Evolutionary conservation across 768 basidiomycete species (phyloP), one percentile per base, ranked within the genome.

Genomic region (Coprinellus micaceus): DNA sequence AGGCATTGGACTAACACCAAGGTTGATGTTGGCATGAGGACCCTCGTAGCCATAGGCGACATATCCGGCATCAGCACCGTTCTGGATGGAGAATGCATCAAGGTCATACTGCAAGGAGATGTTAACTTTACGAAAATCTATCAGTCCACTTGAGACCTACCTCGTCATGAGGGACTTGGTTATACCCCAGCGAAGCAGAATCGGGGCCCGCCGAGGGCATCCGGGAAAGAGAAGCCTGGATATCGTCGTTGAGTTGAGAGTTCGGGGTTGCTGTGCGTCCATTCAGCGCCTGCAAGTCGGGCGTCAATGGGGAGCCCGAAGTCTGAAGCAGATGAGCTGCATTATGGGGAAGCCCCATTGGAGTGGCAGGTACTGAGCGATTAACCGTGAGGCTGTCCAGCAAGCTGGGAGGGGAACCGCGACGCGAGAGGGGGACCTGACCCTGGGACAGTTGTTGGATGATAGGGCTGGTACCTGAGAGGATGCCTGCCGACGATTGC

Each of bases 351-450:
- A 86, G 70, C 10, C 80, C 82, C 6, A 91, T 69, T 21, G 91
- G 91, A 2, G 91, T 92, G 1, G 88, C 89, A 47, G 91, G 91
- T 21, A 93, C 91, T 39, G 91, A 93, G 55, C 90, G 86, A 29
- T 84, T 77, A 33, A 76, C 73, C 33, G 79, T 80, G 53, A 89
- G 68, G 52, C 74, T 76, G 53, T 91, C 89, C 21, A 86, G 70
- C 17, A 83, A 66, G 52, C 81, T 81, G 12, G 83, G 84, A 29
- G 91, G 90, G 15, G 91, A 92, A 21, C 85, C 83, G 41, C 89
- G 82, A 56, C 90, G 86, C 21, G 89, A 89, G 11, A 76, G 68
- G 0, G 88, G 81, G 58, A 67, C 56, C 54, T 74, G 79, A 65
- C 75, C 77, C 59, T 88, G 86, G 12, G 83, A 74, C 57, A 85